Percentiles rank a stretch among this genome's conserved stretches.
Conservation (phyloP, 768 basidiomycete species). For the Amanita pseudoporphyria region DNA sequence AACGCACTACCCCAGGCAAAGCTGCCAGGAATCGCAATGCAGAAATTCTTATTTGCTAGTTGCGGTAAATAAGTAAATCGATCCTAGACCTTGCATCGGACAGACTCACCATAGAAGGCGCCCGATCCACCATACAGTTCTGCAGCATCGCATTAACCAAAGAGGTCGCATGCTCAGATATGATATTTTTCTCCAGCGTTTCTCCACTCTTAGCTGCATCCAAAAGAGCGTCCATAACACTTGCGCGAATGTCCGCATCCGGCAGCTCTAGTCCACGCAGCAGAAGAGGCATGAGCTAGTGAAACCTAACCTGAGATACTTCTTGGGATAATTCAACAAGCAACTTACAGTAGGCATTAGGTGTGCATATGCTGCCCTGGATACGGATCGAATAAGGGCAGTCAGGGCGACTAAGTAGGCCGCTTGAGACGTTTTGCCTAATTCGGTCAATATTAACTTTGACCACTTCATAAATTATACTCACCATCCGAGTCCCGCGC, state of each 20-base stretch:
- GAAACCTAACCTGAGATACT: neutral
- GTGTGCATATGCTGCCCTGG: conserved; percentile 61
- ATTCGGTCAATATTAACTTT: neutral
- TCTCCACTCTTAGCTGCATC: conserved; percentile 57
- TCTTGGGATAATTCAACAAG: neutral
- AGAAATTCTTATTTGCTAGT: conserved; percentile 63
- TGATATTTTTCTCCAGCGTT: conserved; percentile 32
- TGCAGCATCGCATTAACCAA: conserved; percentile 66
- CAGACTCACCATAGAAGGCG: conserved; percentile 41
- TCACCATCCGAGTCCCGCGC: conserved; percentile 47
- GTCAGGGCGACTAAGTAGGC: conserved; percentile 80
- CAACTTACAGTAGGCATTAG: conserved; percentile 51
- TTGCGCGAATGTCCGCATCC: conserved; percentile 61
- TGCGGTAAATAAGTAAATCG: neutral
- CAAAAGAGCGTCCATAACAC: conserved; percentile 69
- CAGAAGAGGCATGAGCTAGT: conserved; percentile 80
- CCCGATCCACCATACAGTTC: conserved; percentile 41
- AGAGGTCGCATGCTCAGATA: conserved; percentile 63
- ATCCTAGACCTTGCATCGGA: conserved; percentile 2
- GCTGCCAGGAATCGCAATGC: conserved; percentile 68
- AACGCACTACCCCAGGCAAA: conserved; percentile 70
- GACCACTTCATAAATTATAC: conserved; percentile 11
- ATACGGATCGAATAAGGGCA: conserved; percentile 69
- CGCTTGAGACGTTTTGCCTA: conserved; percentile 45
- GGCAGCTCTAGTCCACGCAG: conserved; percentile 76